These are phyloP conservation scores for Wickerhamiella azymoides DNA, from an alignment of 805 yeast genomes.

Conservation along the genomic window DNA sequence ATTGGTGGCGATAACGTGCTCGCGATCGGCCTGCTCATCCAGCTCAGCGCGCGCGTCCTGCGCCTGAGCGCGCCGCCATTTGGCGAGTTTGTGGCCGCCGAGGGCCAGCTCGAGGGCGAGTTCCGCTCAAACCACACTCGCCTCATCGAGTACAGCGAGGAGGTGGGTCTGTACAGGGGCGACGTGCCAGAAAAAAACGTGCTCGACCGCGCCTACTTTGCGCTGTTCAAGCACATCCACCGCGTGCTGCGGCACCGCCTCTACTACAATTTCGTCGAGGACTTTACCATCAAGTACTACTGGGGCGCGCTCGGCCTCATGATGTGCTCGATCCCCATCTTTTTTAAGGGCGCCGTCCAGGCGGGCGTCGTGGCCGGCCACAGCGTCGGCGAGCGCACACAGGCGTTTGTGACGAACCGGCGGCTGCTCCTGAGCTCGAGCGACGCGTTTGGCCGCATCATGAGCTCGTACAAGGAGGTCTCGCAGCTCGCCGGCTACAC, in stretches of 20 bases:
- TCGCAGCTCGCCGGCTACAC: conserved; percentile 78
- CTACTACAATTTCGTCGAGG: conserved; percentile 75
- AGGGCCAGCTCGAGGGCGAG: conserved; percentile 71
- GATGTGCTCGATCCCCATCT: conserved; percentile 79
- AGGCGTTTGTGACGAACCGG: conserved; percentile 64
- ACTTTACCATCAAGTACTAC: conserved; percentile 76
- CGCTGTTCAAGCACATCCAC: conserved; percentile 61
- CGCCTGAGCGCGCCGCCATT: conserved; percentile 80
- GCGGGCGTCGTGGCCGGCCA: conserved; percentile 10
- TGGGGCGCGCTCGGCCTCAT: conserved; percentile 94
- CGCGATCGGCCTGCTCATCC: conserved; percentile 65
- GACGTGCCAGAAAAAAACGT: conserved; percentile 64
- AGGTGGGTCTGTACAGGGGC: conserved; percentile 74
- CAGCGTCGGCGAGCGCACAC: conserved; percentile 13
- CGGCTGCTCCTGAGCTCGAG: conserved; percentile 72
- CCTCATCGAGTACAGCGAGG: conserved; percentile 66
- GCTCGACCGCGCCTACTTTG: conserved; percentile 68
- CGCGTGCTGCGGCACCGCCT: conserved; percentile 57
- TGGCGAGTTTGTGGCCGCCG: conserved; percentile 60
- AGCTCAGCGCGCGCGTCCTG: conserved; percentile 59
- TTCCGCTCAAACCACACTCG: conserved; percentile 74
- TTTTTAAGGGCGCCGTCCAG: conserved; percentile 39
- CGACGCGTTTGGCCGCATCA: conserved; percentile 74
- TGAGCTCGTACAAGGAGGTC: conserved; percentile 69
- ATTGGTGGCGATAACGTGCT: conserved; percentile 56